Conservation (phyloP, 768 basidiomycete species). For the Clavaria fumosa region DNA sequence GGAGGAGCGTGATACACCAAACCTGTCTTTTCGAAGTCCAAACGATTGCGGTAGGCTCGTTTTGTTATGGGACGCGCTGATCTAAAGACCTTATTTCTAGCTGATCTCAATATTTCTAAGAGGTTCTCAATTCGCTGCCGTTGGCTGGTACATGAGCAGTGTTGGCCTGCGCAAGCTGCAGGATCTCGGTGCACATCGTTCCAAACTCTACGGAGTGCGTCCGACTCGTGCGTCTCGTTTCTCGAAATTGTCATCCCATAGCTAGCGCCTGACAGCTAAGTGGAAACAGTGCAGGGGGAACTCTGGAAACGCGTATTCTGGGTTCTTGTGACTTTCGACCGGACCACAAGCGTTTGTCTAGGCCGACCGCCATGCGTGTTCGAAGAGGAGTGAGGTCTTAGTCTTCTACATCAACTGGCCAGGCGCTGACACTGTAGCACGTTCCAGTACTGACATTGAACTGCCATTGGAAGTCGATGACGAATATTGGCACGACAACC, state of each 20-base stretch:
- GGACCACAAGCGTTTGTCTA: constrained; percentile 33
- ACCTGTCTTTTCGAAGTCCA: constrained; percentile 50
- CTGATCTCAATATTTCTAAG: constrained; percentile 40
- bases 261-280: no score
- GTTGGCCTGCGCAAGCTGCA: constrained; percentile 47
- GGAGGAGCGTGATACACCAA: constrained; percentile 37
- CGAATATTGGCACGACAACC: constrained; percentile 55
- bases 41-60: constrained; percentile 33
- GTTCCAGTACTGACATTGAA: constrained; percentile 65
- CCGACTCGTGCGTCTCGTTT: constrained; percentile 33
- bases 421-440: constrained; percentile 6
- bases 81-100: constrained; percentile 17
- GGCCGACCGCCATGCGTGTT: constrained; percentile 41
- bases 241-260: no score
- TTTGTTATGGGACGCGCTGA: constrained; percentile 9
- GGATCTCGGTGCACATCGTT: constrained; percentile 66
- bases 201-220: constrained; percentile 33
- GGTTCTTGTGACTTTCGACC: constrained; percentile 48
- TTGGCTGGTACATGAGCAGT: constrained; percentile 39
- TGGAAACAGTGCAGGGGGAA: no score
- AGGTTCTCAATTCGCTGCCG: constrained; percentile 31
- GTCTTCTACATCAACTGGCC: constrained; percentile 2
- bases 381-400: constrained; percentile 47
- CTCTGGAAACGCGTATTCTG: constrained; percentile 72
- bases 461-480: constrained; percentile 73